A percentile compares a stretch with the other conserved stretches of the same genome.
Conservation (phyloP, 1,284 basidiomycete genomes). For the Ganoderma leucocontextum region DNA sequence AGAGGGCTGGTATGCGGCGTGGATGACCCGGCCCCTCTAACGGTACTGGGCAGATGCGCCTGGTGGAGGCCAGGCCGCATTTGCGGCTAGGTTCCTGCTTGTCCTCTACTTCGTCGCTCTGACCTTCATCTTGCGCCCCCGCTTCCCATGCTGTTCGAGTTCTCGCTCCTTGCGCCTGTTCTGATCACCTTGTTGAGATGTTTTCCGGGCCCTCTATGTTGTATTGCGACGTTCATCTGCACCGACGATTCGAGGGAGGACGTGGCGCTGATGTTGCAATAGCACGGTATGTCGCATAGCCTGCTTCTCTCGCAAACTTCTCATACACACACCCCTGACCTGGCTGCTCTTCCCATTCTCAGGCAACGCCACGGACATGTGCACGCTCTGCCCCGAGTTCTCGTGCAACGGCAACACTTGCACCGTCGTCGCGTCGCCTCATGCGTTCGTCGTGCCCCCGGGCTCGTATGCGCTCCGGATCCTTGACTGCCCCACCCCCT, state of each 20-base stretch:
- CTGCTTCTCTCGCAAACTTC: background rate
- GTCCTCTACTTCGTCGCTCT: no score
- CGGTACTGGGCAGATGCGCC: no score
- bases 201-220: no score
- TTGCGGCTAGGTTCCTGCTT: background rate
- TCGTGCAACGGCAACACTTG: constrained; percentile 67
- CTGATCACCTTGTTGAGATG: background rate
- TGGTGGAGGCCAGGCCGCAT: background rate
- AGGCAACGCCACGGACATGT: constrained; percentile 59
- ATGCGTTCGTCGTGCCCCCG: constrained; percentile 65
- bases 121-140: background rate
- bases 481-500: constrained; percentile 78
- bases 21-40: background rate
- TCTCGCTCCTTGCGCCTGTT: background rate
- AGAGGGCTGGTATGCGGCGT: background rate
- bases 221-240: background rate
- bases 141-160: background rate
- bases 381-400: constrained; percentile 67
- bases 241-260: background rate
- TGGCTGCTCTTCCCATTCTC: background rate
- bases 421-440: constrained; percentile 58
- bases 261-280: no score
- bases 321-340: background rate
- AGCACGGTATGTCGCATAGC: constrained; percentile 17
- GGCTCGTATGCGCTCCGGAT: constrained; percentile 81